Conservation (phyloP, 2,329 filamentous ascomycete genomes). For the Fusarium sp. region DNA sequence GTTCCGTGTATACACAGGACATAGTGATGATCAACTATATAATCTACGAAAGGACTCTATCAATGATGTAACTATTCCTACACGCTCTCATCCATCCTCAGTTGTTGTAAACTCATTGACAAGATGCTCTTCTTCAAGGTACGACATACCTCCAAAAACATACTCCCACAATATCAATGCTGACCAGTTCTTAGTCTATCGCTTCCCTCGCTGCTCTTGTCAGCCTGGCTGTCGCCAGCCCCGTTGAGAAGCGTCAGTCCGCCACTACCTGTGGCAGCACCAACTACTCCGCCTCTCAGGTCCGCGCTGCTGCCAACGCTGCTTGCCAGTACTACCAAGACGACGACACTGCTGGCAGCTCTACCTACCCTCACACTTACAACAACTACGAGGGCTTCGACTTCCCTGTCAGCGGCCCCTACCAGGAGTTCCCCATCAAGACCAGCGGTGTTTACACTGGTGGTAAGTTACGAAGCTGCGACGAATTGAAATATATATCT, state of each 20-base stretch:
- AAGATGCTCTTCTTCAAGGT: conserved; percentile 40
- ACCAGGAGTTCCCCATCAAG: conserved; percentile 53
- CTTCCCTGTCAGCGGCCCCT: conserved; percentile 47
- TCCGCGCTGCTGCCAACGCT: conserved; percentile 42
- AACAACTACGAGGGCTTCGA: conserved; percentile 52
- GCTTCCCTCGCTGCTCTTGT: conserved; percentile 42
- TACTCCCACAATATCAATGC: fast-evolving
- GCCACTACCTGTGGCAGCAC: conserved; percentile 45
- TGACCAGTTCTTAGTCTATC: conserved; percentile 23
- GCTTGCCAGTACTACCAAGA: conserved; percentile 40
- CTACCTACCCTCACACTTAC: conserved; percentile 51
- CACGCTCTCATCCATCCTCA: neutral
- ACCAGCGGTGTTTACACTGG: conserved; percentile 48
- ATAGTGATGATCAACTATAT: neutral
- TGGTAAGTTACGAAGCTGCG: conserved; percentile 32
- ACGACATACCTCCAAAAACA: neutral
- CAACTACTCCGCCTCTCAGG: conserved; percentile 41
- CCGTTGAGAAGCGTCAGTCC: conserved; percentile 38
- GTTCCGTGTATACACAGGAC: neutral
- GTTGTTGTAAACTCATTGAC: neutral
- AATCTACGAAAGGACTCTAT: neutral
- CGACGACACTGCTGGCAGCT: conserved; percentile 41
- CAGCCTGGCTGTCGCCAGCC: conserved; percentile 42
- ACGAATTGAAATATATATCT: fast-evolving
- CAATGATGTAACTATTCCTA: neutral